phyloP scores from a whole-genome alignment of 177 flowering plant genomes.

The Telopea speciosissima region DNA sequence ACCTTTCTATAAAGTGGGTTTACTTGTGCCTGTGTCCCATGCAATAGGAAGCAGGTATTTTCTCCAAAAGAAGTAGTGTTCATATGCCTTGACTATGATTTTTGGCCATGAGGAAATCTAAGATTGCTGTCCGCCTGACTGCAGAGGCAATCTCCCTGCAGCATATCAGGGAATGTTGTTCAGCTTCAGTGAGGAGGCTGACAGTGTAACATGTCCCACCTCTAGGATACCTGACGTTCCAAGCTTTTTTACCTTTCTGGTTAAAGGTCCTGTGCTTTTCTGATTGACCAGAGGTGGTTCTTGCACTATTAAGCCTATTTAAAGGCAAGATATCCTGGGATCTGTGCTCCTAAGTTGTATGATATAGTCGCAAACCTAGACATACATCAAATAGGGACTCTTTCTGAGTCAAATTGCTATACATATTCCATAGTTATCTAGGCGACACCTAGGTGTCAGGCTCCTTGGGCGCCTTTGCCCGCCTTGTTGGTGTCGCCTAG shows the following conservation, averaged over 20 bases:
- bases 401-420: too few species aligned
- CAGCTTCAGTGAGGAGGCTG: not conserved
- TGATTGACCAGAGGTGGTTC: not conserved
- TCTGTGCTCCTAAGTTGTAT: not conserved
- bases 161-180: not conserved
- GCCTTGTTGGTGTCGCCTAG: too few species aligned
- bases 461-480: too few species aligned
- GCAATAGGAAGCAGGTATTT: not conserved
- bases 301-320: not conserved
- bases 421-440: too few species aligned
- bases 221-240: not conserved
- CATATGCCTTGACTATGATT: not conserved
- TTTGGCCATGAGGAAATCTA: not conserved
- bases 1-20: not conserved
- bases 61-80: not conserved
- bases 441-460: too few species aligned
- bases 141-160: not conserved
- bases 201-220: not conserved
- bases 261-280: not conserved
- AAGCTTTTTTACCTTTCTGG: not conserved
- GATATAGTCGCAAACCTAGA: not conserved
- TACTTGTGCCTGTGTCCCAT: not conserved
- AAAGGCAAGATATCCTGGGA: not conserved
- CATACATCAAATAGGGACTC: too few species aligned
- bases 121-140: not conserved